Evolutionary conservation across 208 protist genomes (phyloP).

Genomic region (Acanthamoeba triangularis): DNA sequence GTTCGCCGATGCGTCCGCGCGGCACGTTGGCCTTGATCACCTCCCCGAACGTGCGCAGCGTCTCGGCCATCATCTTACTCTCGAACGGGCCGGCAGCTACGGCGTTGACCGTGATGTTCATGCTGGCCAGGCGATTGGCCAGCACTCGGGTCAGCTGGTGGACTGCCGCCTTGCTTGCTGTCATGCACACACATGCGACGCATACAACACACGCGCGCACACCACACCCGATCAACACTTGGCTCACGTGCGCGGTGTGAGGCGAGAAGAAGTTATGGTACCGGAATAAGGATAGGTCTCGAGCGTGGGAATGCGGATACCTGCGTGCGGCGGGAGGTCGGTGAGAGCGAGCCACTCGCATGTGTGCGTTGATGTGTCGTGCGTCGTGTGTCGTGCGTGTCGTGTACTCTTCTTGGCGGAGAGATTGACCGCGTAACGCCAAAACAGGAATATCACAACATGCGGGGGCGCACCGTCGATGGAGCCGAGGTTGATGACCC

Average conservation of each 20-base stretch:
- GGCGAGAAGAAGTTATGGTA: not conserved
- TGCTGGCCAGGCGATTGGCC: constrained; percentile 70
- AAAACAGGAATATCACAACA: not conserved
- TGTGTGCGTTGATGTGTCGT: not conserved
- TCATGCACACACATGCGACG: not conserved
- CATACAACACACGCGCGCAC: no score
- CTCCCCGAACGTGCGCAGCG: constrained; percentile 15
- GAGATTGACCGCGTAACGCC: no score
- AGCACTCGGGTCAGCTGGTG: constrained; percentile 76
- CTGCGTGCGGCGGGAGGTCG: not conserved
- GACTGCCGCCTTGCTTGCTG: constrained; percentile 78
- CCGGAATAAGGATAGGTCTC: constrained; percentile 80
- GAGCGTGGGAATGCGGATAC: constrained; percentile 31
- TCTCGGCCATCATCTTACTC: constrained; percentile 76
- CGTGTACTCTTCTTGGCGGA: no score
- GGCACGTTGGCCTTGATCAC: constrained; percentile 41
- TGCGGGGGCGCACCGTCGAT: constrained; percentile 67
- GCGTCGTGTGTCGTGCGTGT: not conserved
- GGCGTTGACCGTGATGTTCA: constrained; percentile 82
- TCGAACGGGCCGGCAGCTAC: constrained; percentile 79
- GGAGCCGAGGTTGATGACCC: constrained; percentile 82
- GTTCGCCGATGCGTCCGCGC: constrained; percentile 1
- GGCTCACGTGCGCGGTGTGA: not conserved
- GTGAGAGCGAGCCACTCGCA: not conserved
- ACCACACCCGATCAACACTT: no score